Conservation (phyloP, 371 early-diverging fungal species). For the Apophysomyces sp. region DNA sequence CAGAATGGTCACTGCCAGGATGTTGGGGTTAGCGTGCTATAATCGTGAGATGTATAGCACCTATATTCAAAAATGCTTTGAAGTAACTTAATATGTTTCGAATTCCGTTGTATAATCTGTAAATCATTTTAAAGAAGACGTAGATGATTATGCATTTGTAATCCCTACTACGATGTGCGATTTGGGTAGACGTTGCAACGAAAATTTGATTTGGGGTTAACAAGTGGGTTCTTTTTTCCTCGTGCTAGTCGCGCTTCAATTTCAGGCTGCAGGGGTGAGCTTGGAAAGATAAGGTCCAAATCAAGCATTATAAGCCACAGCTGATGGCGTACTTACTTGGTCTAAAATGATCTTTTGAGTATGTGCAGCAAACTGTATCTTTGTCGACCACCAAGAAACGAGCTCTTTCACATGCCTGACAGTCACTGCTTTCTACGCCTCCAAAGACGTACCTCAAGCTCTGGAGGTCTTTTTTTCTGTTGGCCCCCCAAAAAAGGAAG, state of each 20-base stretch:
- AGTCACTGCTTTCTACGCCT: too few species aligned
- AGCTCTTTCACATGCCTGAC: too few species aligned
- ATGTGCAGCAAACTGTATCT: too few species aligned
- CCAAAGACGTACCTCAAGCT: too few species aligned
- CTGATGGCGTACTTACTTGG: background rate
- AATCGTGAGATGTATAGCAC: background rate
- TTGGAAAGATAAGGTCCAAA: background rate
- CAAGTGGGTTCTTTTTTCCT: background rate
- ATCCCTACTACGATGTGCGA: too few species aligned
- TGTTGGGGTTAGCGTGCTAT: background rate
- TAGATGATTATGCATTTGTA: background rate
- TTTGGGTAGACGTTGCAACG: too few species aligned
- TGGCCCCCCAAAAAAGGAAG: too few species aligned
- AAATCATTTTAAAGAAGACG: slow-evolving; percentile 1
- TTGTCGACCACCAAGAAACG: too few species aligned
- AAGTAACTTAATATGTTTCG: background rate
- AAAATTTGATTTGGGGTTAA: too few species aligned
- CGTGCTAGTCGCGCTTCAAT: background rate
- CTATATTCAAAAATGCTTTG: background rate
- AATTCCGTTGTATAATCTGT: background rate
- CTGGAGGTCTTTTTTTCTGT: too few species aligned
- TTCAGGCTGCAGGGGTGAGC: background rate
- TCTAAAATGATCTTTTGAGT: too few species aligned
- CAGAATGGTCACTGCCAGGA: background rate
- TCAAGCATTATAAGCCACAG: background rate